Evolutionary conservation across 2,329 filamentous ascomycete genomes (phyloP), one percentile per base, ranked within the genome.

Genomic region (Penicillium janthinellum): DNA sequence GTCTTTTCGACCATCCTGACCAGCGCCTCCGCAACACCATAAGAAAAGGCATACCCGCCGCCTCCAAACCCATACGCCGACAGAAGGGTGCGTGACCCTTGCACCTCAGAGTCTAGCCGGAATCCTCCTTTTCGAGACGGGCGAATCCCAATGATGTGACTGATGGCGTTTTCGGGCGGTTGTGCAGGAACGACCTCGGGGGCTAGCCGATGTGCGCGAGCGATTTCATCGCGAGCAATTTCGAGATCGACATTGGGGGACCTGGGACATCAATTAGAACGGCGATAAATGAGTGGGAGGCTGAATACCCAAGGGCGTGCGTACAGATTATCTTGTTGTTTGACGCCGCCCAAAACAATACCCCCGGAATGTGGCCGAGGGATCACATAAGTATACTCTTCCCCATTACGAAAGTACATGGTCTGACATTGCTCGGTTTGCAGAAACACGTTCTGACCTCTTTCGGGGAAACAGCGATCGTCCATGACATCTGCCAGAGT

Each of bases 31-130:
- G 71, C 74, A 38, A 76, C 65, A 0, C 75, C 75, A 53, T 77
- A 75, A 2, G 73, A 75, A 54, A 76, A 77, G 1, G 73, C 70
- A 64, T 76, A 77, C 1, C 75, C 75, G 11, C 73, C 74, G 14
- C 75, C 75, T 2, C 74, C 75, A 57, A 76, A 76, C 1, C 74
- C 75, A 58, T 77, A 77, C 0, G 75, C 75, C 0, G 74, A 76
- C 5, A 77, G 38, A 2, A 76, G 44, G 2, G 67, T 66, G 4
- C 70, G 68, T 6, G 57, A 44, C 0, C 65, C 72, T 28, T 67
- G 61, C 39, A 63, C 56, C 54, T 75, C 65, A 0, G 70, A 71
- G 28, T 76, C 73, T 14, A 77, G 57, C 17, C 75, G 73, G 49
- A 74, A 76, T 1, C 75, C 75, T 1, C 73, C 74, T 31, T 69